Percentiles rank a stretch among this genome's conserved stretches.
Conservation (phyloP, 345 rosid species). For the Clarkia xantiana region DNA sequence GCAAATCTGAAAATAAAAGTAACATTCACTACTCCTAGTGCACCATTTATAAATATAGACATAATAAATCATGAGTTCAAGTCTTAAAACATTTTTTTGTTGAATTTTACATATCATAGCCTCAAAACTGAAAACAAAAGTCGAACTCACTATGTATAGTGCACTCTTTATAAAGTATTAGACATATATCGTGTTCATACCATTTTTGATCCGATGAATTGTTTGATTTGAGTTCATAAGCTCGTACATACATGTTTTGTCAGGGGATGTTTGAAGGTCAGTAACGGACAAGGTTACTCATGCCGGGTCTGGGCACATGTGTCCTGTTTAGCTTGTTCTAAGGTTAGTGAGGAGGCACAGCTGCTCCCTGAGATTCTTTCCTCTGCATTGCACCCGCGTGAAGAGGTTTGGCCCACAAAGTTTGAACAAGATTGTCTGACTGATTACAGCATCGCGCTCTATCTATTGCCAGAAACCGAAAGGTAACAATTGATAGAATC, state of each 20-base stretch:
- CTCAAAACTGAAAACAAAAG: too few species aligned
- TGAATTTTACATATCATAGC: too few species aligned
- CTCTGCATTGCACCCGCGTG: conserved; percentile 38
- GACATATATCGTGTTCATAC: too few species aligned
- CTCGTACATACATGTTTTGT: too few species aligned
- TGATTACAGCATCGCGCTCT: conserved; percentile 44
- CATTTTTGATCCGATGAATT: too few species aligned
- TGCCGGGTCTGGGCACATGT: conserved; percentile 41
- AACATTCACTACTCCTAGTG: too few species aligned
- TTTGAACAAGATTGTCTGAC: conserved; percentile 33
- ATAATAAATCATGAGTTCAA: too few species aligned
- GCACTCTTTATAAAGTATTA: too few species aligned
- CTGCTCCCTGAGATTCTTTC: conserved; percentile 25
- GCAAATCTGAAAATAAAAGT: too few species aligned
- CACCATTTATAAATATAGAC: too few species aligned
- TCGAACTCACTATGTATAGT: conserved; percentile 8
- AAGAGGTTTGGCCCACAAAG: conserved; percentile 42
- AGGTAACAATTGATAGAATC: conserved; percentile 32
- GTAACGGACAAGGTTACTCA: conserved; percentile 8
- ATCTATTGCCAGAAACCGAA: conserved; percentile 38
- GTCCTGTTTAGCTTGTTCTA: conserved; percentile 43
- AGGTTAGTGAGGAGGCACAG: conserved; percentile 30
- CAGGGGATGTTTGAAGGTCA: conserved; percentile 41
- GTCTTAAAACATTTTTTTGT: too few species aligned
- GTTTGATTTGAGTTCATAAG: too few species aligned